Evolutionary conservation across 202 grass and related monocot genomes (phyloP), one percentile per base, ranked within the genome.

Genomic region (Zizania palustris): DNA sequence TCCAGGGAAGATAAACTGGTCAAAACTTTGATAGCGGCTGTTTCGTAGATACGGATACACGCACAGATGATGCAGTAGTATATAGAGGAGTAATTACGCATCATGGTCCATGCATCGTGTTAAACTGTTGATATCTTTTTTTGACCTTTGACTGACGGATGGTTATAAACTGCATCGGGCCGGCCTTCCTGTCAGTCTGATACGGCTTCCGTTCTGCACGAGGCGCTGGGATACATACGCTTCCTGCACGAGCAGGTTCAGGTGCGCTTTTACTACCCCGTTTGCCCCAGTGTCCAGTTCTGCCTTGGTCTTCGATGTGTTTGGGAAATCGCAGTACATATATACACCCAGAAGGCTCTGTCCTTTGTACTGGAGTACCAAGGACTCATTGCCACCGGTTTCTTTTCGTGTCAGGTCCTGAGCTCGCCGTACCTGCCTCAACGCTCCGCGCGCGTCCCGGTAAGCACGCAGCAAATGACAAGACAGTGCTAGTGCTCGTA

Each of bases 211-310:
- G 96, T 96, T 85, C 88, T 96, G 75, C 89, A 91, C 80, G 92
- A 99, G 89, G 92, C 96, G 83, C 81, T 96, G 34, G 96, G 89
- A 33, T 99, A 99, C 80, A 99, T 99, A 87, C 89, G 96, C 77
- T 99, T 99, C 83, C 85, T 96, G 4, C 96, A 99, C 73, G 96
- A 89, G 75, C 92, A 96, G 46, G 92, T 99, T 67, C 89, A 96
- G 96, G 96, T 96, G 48, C 48, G 73, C 42, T 9, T 36, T 63
- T 68, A 56, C 11, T 70, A 3, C 50, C 8, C 15, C 45, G 38
- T 33, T 8, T 65, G n/a, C 22, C 11, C 49, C 11, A n/a, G n/a
- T n/a, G n/a, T n/a, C n/a, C n/a, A 2, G 18, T 37, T 2, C 67
- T 55, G n/a, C 60, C 36, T 16, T 39, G 53, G 6, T 34, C 2